Evolutionary conservation across 2,329 filamentous ascomycete species (phyloP).

Genomic region (Penicillium sp.): DNA sequence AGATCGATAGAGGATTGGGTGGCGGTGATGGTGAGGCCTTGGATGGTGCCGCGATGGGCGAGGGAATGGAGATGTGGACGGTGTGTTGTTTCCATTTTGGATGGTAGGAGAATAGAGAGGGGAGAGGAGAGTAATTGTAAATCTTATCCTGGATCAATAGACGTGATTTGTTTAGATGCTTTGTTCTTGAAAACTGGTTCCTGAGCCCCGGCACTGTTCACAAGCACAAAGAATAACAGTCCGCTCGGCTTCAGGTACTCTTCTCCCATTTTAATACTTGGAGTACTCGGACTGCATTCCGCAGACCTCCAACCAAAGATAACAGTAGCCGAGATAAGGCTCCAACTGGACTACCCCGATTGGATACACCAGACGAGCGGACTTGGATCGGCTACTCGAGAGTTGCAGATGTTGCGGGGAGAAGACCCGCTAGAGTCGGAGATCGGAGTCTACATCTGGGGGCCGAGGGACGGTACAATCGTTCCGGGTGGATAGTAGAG

Average conservation of each 20-base stretch:
- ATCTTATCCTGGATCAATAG: not conserved
- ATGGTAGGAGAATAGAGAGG: not conserved
- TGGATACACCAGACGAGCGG: not conserved
- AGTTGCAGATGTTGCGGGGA: constrained; percentile 1
- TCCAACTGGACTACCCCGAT: not conserved
- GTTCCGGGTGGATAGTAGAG: not conserved
- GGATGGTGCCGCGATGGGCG: constrained; percentile 51
- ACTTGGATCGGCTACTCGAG: not conserved
- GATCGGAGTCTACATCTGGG: not conserved
- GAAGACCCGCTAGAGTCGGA: not conserved
- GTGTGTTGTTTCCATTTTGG: constrained; percentile 30
- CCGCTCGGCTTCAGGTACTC: not conserved
- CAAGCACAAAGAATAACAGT: not conserved
- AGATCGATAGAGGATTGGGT: constrained; percentile 37
- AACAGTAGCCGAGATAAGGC: not conserved
- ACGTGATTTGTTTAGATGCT: not conserved
- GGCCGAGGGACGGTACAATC: not conserved
- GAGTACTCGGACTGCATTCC: not conserved
- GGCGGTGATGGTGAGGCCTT: constrained; percentile 52
- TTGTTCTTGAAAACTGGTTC: not conserved
- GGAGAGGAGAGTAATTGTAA: not conserved
- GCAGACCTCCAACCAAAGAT: not conserved
- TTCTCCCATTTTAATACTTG: not conserved
- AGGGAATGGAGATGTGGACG: constrained; percentile 33
- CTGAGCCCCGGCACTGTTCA: too few species aligned